Conservation (phyloP, 2,329 filamentous ascomycete species). For the Zasmidium cellare region DNA sequence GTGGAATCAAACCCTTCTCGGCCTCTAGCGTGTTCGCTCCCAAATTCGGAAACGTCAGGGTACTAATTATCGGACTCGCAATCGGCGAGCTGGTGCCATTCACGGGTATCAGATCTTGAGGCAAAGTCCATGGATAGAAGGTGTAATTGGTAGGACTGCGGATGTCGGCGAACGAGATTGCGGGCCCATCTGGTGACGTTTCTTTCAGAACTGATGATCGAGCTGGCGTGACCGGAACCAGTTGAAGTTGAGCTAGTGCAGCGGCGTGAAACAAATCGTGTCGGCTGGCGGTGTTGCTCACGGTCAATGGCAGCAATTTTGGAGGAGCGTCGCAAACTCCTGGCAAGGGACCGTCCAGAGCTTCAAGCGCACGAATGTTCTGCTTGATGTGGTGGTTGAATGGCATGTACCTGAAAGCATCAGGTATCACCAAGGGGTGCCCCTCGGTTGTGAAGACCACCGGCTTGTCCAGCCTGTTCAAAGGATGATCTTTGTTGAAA, state of each 20-base stretch:
- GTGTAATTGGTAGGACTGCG: slow-evolving; percentile 73
- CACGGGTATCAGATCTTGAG: slow-evolving; percentile 68
- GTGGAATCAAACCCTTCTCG: slow-evolving; percentile 19
- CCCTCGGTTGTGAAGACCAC: slow-evolving; percentile 97
- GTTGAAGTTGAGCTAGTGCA: slow-evolving; percentile 76
- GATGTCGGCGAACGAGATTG: slow-evolving; percentile 55
- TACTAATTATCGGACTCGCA: slow-evolving; percentile 68
- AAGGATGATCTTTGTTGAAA: slow-evolving; percentile 79
- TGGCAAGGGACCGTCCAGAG: slow-evolving; percentile 25
- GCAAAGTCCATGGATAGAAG: slow-evolving; percentile 91
- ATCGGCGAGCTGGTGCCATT: slow-evolving; percentile 78
- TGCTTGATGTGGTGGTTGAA: background rate
- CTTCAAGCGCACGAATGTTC: slow-evolving; percentile 7
- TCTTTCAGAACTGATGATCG: slow-evolving; percentile 51
- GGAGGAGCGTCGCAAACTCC: slow-evolving; percentile 68
- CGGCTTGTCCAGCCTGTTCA: slow-evolving; percentile 82
- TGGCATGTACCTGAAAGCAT: background rate
- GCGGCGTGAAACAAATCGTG: slow-evolving; percentile 86
- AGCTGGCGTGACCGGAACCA: slow-evolving; percentile 56
- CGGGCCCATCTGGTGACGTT: slow-evolving; percentile 49
- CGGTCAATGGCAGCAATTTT: slow-evolving; percentile 61
- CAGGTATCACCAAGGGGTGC: slow-evolving; percentile 78
- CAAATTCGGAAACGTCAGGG: slow-evolving; percentile 64
- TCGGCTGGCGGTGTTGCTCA: slow-evolving; percentile 78
- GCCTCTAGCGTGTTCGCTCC: slow-evolving; percentile 11